A percentile compares a stretch with the other conserved stretches of the same genome.
Conservation (phyloP, 1,284 basidiomycete genomes). For the Ganoderma leucocontextum region DNA sequence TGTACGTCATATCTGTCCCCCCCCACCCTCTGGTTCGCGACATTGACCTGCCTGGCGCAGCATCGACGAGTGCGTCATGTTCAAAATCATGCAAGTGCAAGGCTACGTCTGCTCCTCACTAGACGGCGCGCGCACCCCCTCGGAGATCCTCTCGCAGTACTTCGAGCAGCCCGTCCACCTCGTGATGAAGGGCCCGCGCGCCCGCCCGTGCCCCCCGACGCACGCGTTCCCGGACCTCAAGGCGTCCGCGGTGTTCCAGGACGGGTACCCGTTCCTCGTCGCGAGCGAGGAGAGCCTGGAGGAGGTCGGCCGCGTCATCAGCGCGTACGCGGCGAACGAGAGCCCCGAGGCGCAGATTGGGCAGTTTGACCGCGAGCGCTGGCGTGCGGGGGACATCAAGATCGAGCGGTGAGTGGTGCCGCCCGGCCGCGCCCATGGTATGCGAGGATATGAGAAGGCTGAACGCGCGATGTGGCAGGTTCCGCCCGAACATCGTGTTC, state of each 20-base stretch:
- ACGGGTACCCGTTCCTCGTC: constrained; percentile 74
- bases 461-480: constrained; percentile 49
- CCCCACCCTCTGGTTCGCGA: neutral
- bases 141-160: constrained; percentile 64
- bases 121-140: constrained; percentile 48
- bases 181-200: constrained; percentile 68
- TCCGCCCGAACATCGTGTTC: constrained; percentile 78
- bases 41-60: constrained; percentile 42
- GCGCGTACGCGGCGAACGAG: constrained; percentile 39
- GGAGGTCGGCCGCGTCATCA: constrained; percentile 56
- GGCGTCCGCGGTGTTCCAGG: constrained; percentile 68
- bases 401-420: constrained; percentile 62
- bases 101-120: constrained; percentile 67
- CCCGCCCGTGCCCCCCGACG: constrained; percentile 61
- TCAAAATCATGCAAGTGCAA: constrained; percentile 57
- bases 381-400: constrained; percentile 60
- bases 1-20: constrained; percentile 48
- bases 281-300: constrained; percentile 70
- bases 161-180: constrained; percentile 67
- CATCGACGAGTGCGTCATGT: constrained; percentile 61
- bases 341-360: constrained; percentile 42
- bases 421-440: too few relatives aligned
- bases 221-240: constrained; percentile 61
- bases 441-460: neutral
- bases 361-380: constrained; percentile 60